Evolutionary conservation across 306 rosid genomes (phyloP).

Genomic region (Sindora glabra): DNA sequence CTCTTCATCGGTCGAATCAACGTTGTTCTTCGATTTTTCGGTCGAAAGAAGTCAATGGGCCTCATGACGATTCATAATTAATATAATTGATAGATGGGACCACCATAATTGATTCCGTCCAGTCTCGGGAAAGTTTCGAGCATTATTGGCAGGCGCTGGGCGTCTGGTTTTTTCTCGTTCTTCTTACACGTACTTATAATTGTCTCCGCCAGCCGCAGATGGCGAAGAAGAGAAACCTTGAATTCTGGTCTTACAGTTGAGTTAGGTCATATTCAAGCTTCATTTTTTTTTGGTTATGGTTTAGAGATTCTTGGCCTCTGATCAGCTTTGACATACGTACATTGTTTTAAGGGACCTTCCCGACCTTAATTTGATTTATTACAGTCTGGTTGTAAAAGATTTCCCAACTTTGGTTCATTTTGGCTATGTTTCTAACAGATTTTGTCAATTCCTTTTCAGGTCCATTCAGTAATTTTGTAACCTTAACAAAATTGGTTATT

Average conservation of each 20-base stretch:
- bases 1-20: no score
- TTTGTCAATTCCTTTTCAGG: slow-evolving; percentile 1
- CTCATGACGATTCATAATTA: neutral
- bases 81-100: neutral
- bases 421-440: neutral
- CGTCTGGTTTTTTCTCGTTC: neutral
- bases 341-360: no score
- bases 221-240: neutral
- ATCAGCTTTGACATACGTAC: no score
- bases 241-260: no score
- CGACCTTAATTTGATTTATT: neutral
- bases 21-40: no score
- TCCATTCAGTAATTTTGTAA: slow-evolving; percentile 1
- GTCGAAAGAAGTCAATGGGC: no score
- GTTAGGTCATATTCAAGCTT: slow-evolving; percentile 9
- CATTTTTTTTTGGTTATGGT: slow-evolving; percentile 16
- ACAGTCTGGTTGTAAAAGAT: neutral
- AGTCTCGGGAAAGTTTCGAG: slow-evolving; percentile 16
- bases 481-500: slow-evolving; percentile 15
- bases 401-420: slow-evolving; percentile 6
- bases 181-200: neutral
- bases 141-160: slow-evolving; percentile 28
- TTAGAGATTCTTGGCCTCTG: slow-evolving; percentile 30
- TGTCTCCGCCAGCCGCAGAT: neutral
- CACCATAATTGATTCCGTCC: slow-evolving; percentile 1